phyloP scores from a whole-genome alignment of 352 stramenopile species.

The Globisporangium takayamanum region DNA sequence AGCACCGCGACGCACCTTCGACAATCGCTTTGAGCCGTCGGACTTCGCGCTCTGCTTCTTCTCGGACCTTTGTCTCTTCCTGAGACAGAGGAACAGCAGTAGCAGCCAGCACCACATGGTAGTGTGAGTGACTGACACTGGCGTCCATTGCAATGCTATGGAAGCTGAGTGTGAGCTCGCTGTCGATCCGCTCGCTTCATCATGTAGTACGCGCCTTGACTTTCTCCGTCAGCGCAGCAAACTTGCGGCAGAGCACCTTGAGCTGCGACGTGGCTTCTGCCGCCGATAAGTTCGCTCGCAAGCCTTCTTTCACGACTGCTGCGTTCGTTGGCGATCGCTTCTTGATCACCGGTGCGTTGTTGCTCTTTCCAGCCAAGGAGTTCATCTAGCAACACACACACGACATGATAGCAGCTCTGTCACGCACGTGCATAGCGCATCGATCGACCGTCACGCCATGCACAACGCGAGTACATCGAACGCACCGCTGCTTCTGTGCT shows the following conservation, averaged over 20 bases:
- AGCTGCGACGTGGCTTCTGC: constrained; percentile 69
- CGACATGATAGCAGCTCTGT: background rate
- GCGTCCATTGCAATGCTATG: too few species aligned
- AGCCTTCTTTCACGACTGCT: constrained; percentile 39
- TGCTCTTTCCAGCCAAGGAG: constrained; percentile 19
- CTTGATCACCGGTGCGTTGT: constrained; percentile 16
- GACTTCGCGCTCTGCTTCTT: constrained; percentile 72
- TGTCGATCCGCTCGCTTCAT: background rate
- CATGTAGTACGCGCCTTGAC: constrained; percentile 41
- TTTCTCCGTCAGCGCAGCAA: constrained; percentile 77
- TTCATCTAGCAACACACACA: background rate
- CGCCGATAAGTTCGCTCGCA: constrained; percentile 54
- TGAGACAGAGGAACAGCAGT: constrained; percentile 8
- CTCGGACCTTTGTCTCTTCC: constrained; percentile 68
- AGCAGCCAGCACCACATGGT: background rate
- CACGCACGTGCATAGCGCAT: background rate
- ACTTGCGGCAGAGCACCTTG: constrained; percentile 79
- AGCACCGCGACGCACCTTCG: constrained; percentile 21
- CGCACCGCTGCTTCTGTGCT: too few species aligned
- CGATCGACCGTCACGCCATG: background rate
- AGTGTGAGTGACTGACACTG: background rate
- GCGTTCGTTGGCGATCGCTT: constrained; percentile 34
- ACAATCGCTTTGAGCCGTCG: constrained; percentile 57
- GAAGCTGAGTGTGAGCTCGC: too few species aligned
- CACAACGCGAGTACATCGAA: too few species aligned